Conservation (phyloP, 495 filamentous ascomycete genomes). For the Aspergillus ellipticus region DNA sequence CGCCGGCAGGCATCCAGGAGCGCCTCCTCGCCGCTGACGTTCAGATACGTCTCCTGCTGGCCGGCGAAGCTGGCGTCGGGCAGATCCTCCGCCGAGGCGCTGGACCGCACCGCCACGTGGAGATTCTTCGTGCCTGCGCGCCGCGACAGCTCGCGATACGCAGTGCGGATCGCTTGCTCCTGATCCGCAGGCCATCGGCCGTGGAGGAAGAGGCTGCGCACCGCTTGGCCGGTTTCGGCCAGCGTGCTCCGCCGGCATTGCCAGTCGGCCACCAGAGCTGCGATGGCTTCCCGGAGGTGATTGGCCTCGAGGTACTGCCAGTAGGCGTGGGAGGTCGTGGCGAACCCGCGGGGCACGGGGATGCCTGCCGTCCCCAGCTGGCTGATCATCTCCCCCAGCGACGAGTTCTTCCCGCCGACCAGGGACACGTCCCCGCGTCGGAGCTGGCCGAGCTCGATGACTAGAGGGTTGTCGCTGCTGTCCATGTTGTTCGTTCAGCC, state of each 20-base stretch:
- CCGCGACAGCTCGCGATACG: constrained; percentile 4
- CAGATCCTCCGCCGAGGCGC: constrained; percentile 36
- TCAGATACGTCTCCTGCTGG: constrained; percentile 32
- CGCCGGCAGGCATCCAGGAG: constrained; percentile 28
- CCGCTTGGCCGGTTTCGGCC: constrained; percentile 8
- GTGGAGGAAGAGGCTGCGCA: constrained; percentile 26
- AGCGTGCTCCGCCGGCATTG: constrained; percentile 6
- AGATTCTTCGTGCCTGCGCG: constrained; percentile 22
- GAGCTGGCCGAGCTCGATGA: background rate
- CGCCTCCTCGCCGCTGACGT: constrained; percentile 14
- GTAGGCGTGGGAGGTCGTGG: constrained; percentile 29
- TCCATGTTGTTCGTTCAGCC: background rate
- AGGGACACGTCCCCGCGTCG: constrained; percentile 2
- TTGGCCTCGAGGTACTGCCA: constrained; percentile 30
- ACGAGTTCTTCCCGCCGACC: constrained; percentile 36
- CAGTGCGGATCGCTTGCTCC: constrained; percentile 1
- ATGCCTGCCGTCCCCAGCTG: constrained; percentile 21
- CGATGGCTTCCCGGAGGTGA: constrained; percentile 24
- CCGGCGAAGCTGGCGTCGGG: constrained; percentile 37
- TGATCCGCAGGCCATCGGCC: constrained; percentile 7
- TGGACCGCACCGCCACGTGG: constrained; percentile 34
- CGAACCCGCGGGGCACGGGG: constrained; percentile 30
- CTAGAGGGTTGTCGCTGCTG: background rate
- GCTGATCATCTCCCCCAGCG: constrained; percentile 34
- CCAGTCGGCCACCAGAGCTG: constrained; percentile 11